Base-by-base conservation (phyloP, 345 rosid genomes). In the Camelina laxa region DNA sequence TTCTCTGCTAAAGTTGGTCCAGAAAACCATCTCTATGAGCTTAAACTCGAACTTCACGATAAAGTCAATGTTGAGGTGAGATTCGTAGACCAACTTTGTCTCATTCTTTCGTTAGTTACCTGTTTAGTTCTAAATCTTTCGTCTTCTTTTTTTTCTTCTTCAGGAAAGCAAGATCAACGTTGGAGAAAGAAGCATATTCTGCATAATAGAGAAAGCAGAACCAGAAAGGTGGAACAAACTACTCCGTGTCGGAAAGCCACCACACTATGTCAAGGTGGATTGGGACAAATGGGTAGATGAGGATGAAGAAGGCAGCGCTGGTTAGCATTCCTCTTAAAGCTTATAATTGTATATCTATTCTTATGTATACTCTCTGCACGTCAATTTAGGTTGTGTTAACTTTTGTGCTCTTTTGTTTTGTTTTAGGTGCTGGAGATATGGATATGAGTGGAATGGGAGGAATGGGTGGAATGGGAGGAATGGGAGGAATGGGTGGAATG, bases 241-340 rank as follows among this genome's bases (percentile, higher is more conserved):
- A 62, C 44, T 89, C 76, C 86, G 87, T 2, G 89, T 82, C 35
- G 90, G 84, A 30, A 91, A 86, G 61, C 20, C 84, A 5, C 97
- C 97, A 15, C 95, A 89, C 82, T 91, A 84, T 74, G 80, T 91
- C 47, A 91, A 91, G 83, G 87, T 89, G 7, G 97, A 91, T 67
- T 91, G 97, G 97, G 95, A 91, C 83, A 91, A 89, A 74, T 91
- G 96, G 97, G 96, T 89, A 21, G 97, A 91, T 75, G 96, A 90
- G 79, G 97, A 91, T 33, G 97, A 91, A 4, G 97, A 88, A 36
- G 75, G 73, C 72, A 83, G 70, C 60, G 69, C 75, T 64, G 81
- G 82, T 64, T 38, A 74, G 82, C 61, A 45, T 41, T 48, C 53
- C 35, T 58, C 9, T 20, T 9, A 9, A 48, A 7, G 33, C 61